Conservation (phyloP, 805 yeast genomes). For the Jamesozyma jinghongensis region DNA sequence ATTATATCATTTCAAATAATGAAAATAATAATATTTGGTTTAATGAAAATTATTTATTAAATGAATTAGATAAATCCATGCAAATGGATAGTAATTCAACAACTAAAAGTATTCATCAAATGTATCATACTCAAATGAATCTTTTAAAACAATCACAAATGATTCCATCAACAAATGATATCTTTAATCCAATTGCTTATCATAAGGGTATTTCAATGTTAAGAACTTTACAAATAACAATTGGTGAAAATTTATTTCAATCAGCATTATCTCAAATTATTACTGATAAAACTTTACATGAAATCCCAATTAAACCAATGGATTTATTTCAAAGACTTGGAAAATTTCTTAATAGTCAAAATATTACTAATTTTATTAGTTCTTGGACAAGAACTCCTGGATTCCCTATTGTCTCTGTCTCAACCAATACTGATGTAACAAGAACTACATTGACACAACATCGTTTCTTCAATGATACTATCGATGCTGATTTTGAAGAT, state of each 20-base stretch:
- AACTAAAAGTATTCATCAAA: constrained; percentile 12
- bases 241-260: constrained; percentile 17
- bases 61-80: constrained; percentile 13
- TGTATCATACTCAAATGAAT: constrained; percentile 6
- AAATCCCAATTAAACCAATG: constrained; percentile 22
- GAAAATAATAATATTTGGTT: constrained; percentile 21
- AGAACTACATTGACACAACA: constrained; percentile 32
- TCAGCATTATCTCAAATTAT: constrained; percentile 14
- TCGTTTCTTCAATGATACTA: constrained; percentile 23
- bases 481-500: constrained; percentile 40
- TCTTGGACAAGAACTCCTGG: constrained; percentile 59
- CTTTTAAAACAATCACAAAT: neutral
- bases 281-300: constrained; percentile 10
- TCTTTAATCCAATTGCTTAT: constrained; percentile 27
- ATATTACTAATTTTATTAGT: constrained; percentile 25
- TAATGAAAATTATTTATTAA: constrained; percentile 16
- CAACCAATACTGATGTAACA: constrained; percentile 16
- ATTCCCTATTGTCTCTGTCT: constrained; percentile 42
- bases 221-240: constrained; percentile 21
- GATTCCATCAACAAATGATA: constrained; percentile 16
- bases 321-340: constrained; percentile 24
- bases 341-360: constrained; percentile 16
- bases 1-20: constrained; percentile 32
- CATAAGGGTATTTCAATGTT: constrained; percentile 27
- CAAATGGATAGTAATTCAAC: constrained; percentile 10